Evolutionary conservation across 1,139 yeast species (phyloP).

Genomic region (Kodamaea ohmeri): DNA sequence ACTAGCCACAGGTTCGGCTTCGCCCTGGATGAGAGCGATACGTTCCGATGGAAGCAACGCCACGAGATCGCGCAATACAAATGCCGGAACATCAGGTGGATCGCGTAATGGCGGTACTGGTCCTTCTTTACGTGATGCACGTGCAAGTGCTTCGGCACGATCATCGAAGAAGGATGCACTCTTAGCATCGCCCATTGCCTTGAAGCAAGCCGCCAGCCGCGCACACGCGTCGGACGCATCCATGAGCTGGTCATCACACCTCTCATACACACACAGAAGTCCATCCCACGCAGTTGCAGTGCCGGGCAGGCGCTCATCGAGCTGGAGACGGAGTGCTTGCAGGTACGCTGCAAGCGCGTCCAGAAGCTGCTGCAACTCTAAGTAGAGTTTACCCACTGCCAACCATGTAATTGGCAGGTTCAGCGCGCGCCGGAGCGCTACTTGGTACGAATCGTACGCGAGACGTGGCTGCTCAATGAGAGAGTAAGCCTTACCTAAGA

Average conservation of each 20-base stretch:
- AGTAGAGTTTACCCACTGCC: conserved; percentile 60
- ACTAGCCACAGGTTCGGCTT: conserved; percentile 7
- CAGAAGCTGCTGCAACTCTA: conserved; percentile 56
- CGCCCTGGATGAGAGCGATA: conserved; percentile 35
- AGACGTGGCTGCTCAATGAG: conserved; percentile 45
- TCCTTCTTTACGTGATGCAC: conserved; percentile 42
- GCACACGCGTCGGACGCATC: conserved; percentile 62
- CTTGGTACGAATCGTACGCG: conserved; percentile 58
- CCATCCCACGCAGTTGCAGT: conserved; percentile 68
- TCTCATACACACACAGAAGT: conserved; percentile 58
- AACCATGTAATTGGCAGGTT: conserved; percentile 61
- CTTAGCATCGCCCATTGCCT: conserved; percentile 45
- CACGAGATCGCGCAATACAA: conserved; percentile 47
- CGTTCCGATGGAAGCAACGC: conserved; percentile 43
- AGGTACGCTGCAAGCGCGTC: conserved; percentile 69
- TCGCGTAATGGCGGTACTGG: conserved; percentile 45
- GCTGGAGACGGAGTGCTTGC: conserved; percentile 55
- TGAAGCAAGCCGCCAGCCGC: conserved; percentile 51
- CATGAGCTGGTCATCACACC: conserved; percentile 56
- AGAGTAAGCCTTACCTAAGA: conserved; percentile 55
- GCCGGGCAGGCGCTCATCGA: conserved; percentile 48
- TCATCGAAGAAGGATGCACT: conserved; percentile 41
- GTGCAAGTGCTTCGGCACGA: conserved; percentile 39
- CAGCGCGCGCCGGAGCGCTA: conserved; percentile 54
- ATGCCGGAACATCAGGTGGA: conserved; percentile 50